These are phyloP conservation scores for Verticillium albo-atrum DNA, from an alignment of 2,329 filamentous ascomycete genomes.

Conservation along the genomic window DNA sequence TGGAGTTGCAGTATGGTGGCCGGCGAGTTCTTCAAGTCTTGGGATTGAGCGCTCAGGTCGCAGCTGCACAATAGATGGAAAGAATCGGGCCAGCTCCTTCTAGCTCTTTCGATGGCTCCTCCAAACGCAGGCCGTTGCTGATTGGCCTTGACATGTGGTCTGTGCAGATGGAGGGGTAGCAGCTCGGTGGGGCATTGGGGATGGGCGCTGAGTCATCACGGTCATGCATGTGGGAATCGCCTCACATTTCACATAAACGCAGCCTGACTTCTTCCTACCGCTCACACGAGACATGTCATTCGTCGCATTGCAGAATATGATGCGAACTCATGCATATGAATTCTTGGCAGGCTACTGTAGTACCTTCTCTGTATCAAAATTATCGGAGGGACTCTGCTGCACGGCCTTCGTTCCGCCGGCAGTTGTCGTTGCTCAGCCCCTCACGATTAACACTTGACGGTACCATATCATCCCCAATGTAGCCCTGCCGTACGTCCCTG, in stretches of 20 bases:
- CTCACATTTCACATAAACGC: too few relatives aligned
- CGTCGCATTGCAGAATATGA: too few relatives aligned
- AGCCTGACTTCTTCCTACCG: too few relatives aligned
- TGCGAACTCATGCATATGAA: too few relatives aligned
- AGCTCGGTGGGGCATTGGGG: not conserved
- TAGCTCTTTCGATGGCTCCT: conserved; percentile 37
- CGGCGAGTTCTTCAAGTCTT: not conserved
- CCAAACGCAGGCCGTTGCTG: conserved; percentile 1
- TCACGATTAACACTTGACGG: too few relatives aligned
- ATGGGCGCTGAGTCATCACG: not conserved
- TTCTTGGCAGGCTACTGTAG: too few relatives aligned
- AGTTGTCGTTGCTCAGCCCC: too few relatives aligned
- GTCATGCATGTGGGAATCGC: not conserved
- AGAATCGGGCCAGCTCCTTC: conserved; percentile 25
- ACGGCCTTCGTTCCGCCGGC: too few relatives aligned
- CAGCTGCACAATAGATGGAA: conserved; percentile 6
- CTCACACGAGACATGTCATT: too few relatives aligned
- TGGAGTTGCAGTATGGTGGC: too few relatives aligned
- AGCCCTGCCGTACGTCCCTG: not conserved
- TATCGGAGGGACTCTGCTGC: too few relatives aligned
- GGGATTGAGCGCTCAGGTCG: not conserved
- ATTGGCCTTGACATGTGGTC: conserved; percentile 25
- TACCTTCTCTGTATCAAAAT: too few relatives aligned
- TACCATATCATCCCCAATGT: not conserved
- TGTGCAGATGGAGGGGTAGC: conserved; percentile 7